Evolutionary conservation across 192 early-diverging fungal species (phyloP).

Genomic region (Phycomyces blakesleeanus): DNA sequence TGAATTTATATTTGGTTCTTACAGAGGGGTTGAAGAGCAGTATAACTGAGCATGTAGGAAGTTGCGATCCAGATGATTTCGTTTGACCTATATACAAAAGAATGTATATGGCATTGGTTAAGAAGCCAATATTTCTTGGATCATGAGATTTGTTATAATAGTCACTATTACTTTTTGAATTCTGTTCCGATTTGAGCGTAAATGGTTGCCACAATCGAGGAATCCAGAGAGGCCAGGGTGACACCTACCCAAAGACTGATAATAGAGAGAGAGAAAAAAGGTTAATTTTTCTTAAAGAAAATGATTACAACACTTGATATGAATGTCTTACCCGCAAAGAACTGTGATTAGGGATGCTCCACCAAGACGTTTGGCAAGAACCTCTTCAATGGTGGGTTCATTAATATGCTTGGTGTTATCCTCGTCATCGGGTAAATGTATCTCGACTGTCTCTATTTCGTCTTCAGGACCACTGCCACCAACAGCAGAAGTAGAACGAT

Average conservation of each 20-base stretch:
- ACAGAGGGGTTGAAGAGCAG: constrained; percentile 76
- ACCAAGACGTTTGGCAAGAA: constrained; percentile 12
- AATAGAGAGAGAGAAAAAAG: neutral
- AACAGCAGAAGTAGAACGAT: too few relatives aligned
- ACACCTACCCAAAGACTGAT: constrained; percentile 32
- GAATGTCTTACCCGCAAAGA: constrained; percentile 12
- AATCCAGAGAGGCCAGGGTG: constrained; percentile 25
- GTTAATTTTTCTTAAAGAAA: neutral
- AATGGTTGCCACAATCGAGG: constrained; percentile 37
- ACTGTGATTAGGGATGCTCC: constrained; percentile 15
- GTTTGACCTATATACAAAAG: constrained; percentile 25
- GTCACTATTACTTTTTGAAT: constrained; percentile 36
- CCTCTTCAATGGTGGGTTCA: neutral
- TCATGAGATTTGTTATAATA: too few relatives aligned
- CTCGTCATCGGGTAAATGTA: too few relatives aligned
- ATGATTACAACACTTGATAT: neutral
- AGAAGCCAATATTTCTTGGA: too few relatives aligned
- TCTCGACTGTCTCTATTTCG: too few relatives aligned
- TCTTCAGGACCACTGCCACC: too few relatives aligned
- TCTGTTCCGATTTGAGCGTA: constrained; percentile 38
- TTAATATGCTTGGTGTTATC: neutral
- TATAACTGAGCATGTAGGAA: constrained; percentile 67
- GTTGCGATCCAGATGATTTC: constrained; percentile 82
- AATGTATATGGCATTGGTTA: too few relatives aligned
- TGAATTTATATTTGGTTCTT: too few relatives aligned